Conservation (phyloP, 2,329 filamentous ascomycete genomes). For the Colletotrichum salicis region DNA sequence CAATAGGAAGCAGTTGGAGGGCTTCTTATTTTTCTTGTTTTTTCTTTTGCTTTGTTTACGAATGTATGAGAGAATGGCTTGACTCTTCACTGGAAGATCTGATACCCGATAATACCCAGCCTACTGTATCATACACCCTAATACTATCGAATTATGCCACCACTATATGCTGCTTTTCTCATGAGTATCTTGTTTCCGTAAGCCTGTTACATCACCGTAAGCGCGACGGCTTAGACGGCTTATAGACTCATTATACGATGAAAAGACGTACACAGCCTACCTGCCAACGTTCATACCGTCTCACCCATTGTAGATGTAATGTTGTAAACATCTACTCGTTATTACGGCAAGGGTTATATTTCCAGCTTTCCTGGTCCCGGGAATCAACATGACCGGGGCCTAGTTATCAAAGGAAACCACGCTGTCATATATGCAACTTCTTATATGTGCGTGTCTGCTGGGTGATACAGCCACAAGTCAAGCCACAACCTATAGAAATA, state of each 20-base stretch:
- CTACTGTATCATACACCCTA: neutral
- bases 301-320: too few relatives aligned
- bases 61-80: conserved; percentile 6
- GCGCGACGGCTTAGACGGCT: too few relatives aligned
- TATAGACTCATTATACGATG: too few relatives aligned
- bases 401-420: too few relatives aligned
- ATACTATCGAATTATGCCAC: neutral
- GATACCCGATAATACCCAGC: conserved; percentile 15
- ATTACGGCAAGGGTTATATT: too few relatives aligned
- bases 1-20: neutral
- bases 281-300: neutral
- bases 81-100: neutral
- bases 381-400: too few relatives aligned
- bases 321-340: too few relatives aligned
- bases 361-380: too few relatives aligned
- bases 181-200: neutral
- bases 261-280: too few relatives aligned
- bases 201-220: neutral
- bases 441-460: neutral
- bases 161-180: neutral
- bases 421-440: too few relatives aligned
- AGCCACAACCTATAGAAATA: neutral
- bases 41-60: neutral
- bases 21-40: neutral
- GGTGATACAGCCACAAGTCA: neutral